Base-by-base conservation (phyloP, 805 yeast genomes). In the Tetrapisispora phaffii region DNA sequence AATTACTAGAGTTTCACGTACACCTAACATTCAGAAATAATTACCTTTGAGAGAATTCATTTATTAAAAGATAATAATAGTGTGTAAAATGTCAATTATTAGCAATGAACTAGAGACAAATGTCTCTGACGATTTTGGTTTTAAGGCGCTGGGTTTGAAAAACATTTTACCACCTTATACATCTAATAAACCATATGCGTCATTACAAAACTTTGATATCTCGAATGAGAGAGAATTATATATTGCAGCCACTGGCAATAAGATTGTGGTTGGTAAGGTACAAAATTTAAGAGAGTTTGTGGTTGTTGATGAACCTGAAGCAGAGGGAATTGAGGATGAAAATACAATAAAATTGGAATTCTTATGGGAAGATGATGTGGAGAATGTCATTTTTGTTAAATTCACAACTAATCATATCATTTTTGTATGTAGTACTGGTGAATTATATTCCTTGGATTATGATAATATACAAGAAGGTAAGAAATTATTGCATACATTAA, bases 51-150 rank as follows among this genome's bases (percentile, higher is more conserved):
- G n/a, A n/a, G n/a, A n/a, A n/a, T n/a, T n/a, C n/a, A n/a, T n/a
- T n/a, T n/a, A n/a, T n/a, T n/a, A n/a, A n/a, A n/a, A n/a, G n/a
- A n/a, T n/a, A n/a, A n/a, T n/a, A n/a, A n/a, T n/a, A n/a, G n/a
- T n/a, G n/a, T n/a, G 13, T 12, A 28, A 9, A 4, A 54, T 52
- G 57, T 46, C 58, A 22, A 16, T 38, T 13, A 17, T 55, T 17
- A 54, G 49, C 6, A 54, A 51, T 24, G 63, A 59, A 41, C 42
- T 59, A 32, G 49, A 47, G 8, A 57, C 63, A 1, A 35, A 44
- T 24, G 59, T 51, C 6, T 58, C 73, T 4, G 73, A 70, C 47
- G 73, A 70, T 50, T 63, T 70, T 47, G 77, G 77, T 6, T 74
- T 72, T 60, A 71, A 65, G 48, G 53, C 62, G 29, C 34, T 69